Percentiles rank a stretch among this genome's conserved stretches.
These are phyloP conservation scores for Hygrophila difformis DNA, from an alignment of 257 asterid genomes.

Conservation along the genomic window DNA sequence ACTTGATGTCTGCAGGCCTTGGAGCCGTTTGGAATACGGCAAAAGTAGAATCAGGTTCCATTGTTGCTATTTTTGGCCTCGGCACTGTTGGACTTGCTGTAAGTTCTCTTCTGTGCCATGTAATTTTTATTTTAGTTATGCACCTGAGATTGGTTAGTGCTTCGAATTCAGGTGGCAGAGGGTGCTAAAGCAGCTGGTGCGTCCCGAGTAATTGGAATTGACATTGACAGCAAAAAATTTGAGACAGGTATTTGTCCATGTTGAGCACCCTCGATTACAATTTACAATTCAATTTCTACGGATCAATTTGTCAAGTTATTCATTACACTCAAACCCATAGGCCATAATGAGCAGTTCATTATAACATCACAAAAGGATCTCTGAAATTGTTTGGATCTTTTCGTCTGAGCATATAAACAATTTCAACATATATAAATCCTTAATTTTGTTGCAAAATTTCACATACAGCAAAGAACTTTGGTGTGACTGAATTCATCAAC, in stretches of 20 bases:
- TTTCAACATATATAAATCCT: too few relatives aligned
- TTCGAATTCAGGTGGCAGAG: constrained; percentile 74
- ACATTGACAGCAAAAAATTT: constrained; percentile 78
- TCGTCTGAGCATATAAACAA: too few relatives aligned
- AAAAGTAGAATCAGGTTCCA: constrained; percentile 90
- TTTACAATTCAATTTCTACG: background rate
- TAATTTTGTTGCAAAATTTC: constrained; percentile 8
- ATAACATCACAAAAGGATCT: too few relatives aligned
- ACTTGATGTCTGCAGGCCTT: constrained; percentile 43
- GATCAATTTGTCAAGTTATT: too few relatives aligned
- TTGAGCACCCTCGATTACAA: constrained; percentile 1
- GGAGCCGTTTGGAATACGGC: constrained; percentile 99
- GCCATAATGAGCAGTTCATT: too few relatives aligned
- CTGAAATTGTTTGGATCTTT: too few relatives aligned
- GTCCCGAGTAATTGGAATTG: constrained; percentile 88
- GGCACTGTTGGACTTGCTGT: constrained; percentile 99
- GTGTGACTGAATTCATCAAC: constrained; percentile 90
- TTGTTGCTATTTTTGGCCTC: constrained; percentile 90
- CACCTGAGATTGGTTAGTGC: constrained; percentile 9
- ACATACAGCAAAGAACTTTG: constrained; percentile 72
- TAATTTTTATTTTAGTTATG: constrained; percentile 11
- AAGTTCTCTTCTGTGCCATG: constrained; percentile 29
- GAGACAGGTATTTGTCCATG: constrained; percentile 43
- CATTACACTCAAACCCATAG: too few relatives aligned
- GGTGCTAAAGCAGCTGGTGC: constrained; percentile 99